Percentiles rank a stretch among this genome's conserved stretches.
Conservation (phyloP, 106 monocot genomes). For the Phalaenopsis equestris region DNA sequence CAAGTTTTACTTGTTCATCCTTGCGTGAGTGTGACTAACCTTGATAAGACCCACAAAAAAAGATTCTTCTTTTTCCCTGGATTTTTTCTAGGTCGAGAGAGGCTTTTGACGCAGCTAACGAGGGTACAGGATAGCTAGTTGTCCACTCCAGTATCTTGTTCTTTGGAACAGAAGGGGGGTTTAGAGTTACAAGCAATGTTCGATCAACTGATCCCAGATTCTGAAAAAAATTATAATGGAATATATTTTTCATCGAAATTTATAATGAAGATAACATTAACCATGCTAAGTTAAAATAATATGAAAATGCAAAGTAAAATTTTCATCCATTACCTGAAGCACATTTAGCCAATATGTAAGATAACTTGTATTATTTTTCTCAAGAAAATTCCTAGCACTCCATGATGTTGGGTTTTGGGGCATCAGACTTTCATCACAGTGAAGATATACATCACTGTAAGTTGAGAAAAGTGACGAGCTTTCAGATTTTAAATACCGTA, state of each 20-base stretch:
- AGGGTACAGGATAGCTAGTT: constrained; percentile 72
- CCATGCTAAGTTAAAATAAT: not conserved
- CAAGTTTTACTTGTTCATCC: not conserved
- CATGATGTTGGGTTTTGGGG: constrained; percentile 74
- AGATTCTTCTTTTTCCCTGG: constrained; percentile 78
- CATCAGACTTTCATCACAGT: constrained; percentile 72
- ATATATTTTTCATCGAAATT: not conserved
- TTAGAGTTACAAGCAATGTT: constrained; percentile 71
- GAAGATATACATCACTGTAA: constrained; percentile 83
- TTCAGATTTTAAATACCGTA: not conserved
- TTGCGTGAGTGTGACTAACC: constrained; percentile 17
- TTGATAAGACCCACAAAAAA: constrained; percentile 91
- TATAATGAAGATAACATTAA: not conserved
- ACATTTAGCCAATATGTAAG: constrained; percentile 93
- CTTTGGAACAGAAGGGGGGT: constrained; percentile 48
- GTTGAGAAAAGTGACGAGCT: not conserved
- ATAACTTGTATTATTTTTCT: constrained; percentile 47
- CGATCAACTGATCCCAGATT: constrained; percentile 37
- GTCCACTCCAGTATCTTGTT: constrained; percentile 55
- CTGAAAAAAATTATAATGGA: constrained; percentile 22
- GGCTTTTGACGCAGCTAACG: constrained; percentile 78
- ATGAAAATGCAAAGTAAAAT: not conserved
- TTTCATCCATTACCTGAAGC: constrained; percentile 55
- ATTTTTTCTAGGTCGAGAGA: constrained; percentile 64
- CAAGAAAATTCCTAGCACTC: constrained; percentile 96